Evolutionary conservation across 139 green algal species (phyloP).

Genomic region (Astrephomene gubernaculifera): DNA sequence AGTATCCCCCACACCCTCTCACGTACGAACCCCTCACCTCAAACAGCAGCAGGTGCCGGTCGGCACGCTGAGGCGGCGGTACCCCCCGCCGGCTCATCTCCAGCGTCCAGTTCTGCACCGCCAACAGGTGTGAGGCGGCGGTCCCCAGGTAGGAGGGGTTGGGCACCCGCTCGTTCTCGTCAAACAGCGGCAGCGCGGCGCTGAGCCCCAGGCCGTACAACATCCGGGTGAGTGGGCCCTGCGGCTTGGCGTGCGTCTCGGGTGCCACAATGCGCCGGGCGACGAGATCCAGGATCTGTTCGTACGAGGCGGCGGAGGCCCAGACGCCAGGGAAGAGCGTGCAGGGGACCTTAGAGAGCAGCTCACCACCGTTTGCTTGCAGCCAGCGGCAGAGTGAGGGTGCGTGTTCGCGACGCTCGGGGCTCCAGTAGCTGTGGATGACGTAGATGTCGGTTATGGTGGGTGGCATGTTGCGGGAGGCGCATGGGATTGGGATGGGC

Average conservation of each 20-base stretch:
- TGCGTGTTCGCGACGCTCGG: not conserved
- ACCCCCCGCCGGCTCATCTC: not conserved
- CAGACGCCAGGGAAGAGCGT: constrained; percentile 1
- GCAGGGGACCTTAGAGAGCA: not conserved
- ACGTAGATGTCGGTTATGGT: constrained; percentile 2
- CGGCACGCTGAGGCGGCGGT: not conserved
- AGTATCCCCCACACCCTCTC: too few species aligned
- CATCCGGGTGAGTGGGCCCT: not conserved
- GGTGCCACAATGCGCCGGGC: constrained; percentile 23
- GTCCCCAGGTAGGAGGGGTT: not conserved
- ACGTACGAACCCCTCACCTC: too few species aligned
- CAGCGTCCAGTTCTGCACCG: constrained; percentile 23
- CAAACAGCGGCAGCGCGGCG: not conserved
- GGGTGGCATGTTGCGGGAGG: not conserved
- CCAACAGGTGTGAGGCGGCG: constrained; percentile 13
- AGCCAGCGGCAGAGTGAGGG: not conserved
- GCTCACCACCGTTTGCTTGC: not conserved
- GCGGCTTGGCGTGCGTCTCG: constrained; percentile 16
- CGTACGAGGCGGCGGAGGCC: not conserved
- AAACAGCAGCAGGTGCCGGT: constrained; percentile 16
- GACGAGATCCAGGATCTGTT: constrained; percentile 9
- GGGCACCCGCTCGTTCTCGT: not conserved
- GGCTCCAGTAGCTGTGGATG: constrained; percentile 33
- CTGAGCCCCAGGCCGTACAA: constrained; percentile 7
- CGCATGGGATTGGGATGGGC: not conserved